These are phyloP conservation scores for Ormosia semicastrata DNA, from an alignment of 306 rosid genomes.

Conservation along the genomic window DNA sequence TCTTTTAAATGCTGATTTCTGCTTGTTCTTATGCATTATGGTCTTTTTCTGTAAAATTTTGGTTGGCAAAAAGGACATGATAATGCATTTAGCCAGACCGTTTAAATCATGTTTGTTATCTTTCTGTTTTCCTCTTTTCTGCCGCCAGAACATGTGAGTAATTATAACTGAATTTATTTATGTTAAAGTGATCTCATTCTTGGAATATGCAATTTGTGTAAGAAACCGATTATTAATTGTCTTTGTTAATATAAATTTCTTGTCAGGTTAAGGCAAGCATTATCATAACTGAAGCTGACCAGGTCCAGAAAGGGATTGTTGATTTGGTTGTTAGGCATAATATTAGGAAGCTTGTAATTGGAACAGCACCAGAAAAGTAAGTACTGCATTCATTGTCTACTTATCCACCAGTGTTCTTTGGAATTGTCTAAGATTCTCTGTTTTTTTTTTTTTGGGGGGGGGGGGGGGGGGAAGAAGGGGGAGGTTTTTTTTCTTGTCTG, in stretches of 20 bases:
- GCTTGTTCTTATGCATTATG: background rate
- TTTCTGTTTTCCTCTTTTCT: background rate
- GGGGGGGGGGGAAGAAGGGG: no score
- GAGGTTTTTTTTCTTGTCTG: background rate
- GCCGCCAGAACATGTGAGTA: background rate
- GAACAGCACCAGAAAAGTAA: constrained; percentile 68
- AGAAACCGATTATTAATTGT: background rate
- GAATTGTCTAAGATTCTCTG: background rate
- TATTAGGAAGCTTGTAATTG: constrained; percentile 80
- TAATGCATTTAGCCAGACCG: background rate
- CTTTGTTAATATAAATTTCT: constrained; percentile 7
- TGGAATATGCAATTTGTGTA: background rate
- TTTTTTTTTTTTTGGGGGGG: no score
- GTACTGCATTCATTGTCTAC: constrained; percentile 24
- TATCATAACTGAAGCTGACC: constrained; percentile 54
- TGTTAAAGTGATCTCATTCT: background rate
- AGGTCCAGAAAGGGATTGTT: constrained; percentile 74
- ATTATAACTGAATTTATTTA: background rate
- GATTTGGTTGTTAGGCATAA: constrained; percentile 53
- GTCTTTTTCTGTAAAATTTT: background rate
- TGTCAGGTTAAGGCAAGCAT: constrained; percentile 65
- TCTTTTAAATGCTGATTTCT: background rate
- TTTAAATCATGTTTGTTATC: background rate
- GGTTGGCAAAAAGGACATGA: background rate
- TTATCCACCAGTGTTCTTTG: background rate